A percentile compares a stretch with the other conserved stretches of the same genome.
Conservation (phyloP, 2,329 filamentous ascomycete species). For the Tolypocladium ovalisporum region DNA sequence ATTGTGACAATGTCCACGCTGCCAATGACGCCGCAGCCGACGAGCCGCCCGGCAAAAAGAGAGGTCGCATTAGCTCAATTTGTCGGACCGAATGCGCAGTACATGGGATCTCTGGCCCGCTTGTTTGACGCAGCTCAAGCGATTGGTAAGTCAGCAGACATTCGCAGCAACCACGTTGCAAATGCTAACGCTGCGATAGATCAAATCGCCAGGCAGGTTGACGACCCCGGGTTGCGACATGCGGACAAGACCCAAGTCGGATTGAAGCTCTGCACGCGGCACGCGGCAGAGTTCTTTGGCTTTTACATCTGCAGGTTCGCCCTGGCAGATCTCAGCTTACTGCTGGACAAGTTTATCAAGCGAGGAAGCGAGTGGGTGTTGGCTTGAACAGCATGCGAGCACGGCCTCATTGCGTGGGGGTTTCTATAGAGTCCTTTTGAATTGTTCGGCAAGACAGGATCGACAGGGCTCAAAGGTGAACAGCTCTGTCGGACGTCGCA, state of each 20-base stretch:
- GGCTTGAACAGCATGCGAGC: not conserved
- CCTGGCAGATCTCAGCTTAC: constrained; percentile 68
- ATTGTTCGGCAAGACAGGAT: not conserved
- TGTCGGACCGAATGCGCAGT: constrained; percentile 73
- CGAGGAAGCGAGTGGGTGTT: constrained; percentile 87
- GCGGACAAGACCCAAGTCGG: constrained; percentile 92
- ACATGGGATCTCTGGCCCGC: constrained; percentile 83
- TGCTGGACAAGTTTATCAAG: constrained; percentile 97
- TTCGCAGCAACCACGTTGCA: too few species aligned
- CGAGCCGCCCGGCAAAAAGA: constrained; percentile 58
- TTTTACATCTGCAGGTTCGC: constrained; percentile 96
- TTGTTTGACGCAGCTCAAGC: constrained; percentile 90
- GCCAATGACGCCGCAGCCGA: constrained; percentile 61
- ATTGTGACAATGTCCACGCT: constrained; percentile 55
- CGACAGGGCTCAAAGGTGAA: not conserved
- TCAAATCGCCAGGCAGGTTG: constrained; percentile 91
- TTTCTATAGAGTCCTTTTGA: not conserved
- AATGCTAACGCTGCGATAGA: constrained; percentile 39
- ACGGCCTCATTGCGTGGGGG: not conserved
- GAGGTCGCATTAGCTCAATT: constrained; percentile 61
- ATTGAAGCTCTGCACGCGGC: constrained; percentile 81
- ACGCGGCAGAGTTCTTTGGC: constrained; percentile 94
- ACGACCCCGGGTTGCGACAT: constrained; percentile 85
- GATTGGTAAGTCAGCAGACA: constrained; percentile 53
- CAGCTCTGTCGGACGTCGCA: not conserved